A percentile compares a stretch with the other conserved stretches of the same genome.
These are phyloP conservation scores for Aspergillus fructus DNA, from an alignment of 2,329 filamentous ascomycete genomes.

Conservation along the genomic window DNA sequence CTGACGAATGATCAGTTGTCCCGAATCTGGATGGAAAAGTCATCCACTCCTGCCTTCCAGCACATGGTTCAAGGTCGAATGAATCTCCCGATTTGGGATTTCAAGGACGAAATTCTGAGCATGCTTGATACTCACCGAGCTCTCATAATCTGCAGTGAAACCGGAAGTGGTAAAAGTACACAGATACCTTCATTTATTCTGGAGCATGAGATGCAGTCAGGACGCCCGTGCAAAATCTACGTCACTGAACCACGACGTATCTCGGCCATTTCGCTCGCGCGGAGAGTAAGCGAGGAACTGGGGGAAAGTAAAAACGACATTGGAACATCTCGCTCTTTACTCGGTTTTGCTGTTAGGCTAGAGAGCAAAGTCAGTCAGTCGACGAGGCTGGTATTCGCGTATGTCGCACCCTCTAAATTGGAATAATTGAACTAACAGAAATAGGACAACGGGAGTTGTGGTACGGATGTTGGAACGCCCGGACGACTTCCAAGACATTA, in stretches of 20 bases:
- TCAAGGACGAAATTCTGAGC: conserved; percentile 72
- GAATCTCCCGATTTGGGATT: conserved; percentile 87
- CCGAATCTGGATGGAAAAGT: conserved; percentile 54
- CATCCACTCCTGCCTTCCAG: conserved; percentile 60
- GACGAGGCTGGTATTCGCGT: conserved; percentile 87
- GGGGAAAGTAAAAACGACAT: conserved; percentile 81
- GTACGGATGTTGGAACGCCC: conserved; percentile 94
- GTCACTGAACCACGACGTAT: conserved; percentile 95
- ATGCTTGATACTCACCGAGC: conserved; percentile 79
- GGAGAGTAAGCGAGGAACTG: conserved; percentile 90
- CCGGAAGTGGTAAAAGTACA: conserved; percentile 94
- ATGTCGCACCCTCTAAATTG: conserved; percentile 32
- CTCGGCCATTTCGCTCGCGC: conserved; percentile 89
- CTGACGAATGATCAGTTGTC: conserved; percentile 43
- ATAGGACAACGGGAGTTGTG: conserved; percentile 73
- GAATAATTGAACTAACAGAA: conserved; percentile 12
- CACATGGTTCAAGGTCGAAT: conserved; percentile 75
- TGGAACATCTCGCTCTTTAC: conserved; percentile 77
- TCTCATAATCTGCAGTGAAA: conserved; percentile 93
- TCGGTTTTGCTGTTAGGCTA: conserved; percentile 91
- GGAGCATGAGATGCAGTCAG: conserved; percentile 80
- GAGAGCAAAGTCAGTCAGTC: conserved; percentile 82
- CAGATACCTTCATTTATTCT: conserved; percentile 94
- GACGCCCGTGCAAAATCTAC: conserved; percentile 84
- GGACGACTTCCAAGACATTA: conserved; percentile 82